Evolutionary conservation across 768 basidiomycete species (phyloP), one percentile per base, ranked within the genome.

Genomic region (Royoungia palumana): DNA sequence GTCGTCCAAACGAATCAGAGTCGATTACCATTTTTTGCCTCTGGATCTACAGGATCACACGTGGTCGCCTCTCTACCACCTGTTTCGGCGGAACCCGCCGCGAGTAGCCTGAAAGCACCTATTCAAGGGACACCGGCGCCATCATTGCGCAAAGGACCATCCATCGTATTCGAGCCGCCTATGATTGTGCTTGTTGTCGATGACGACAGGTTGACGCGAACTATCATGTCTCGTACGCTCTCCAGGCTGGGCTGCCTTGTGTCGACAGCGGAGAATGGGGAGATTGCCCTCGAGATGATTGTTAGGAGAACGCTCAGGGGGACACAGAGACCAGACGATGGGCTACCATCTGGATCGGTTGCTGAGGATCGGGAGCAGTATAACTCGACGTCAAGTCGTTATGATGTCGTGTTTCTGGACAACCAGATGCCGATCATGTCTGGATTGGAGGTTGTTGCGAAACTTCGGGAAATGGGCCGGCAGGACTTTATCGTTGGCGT

Each of bases 351-450:
- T 20, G 43, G 40, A 34, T 35, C 35, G n/a, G 36, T 7, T 12
- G 12, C 34, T 14, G 48, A 28, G 35, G 24, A 48, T 35, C 35
- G n/a, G 20, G n/a, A 22, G 28, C 37, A 35, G 35, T 36, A 41
- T 0, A 17, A 53, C 1, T 6, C 41, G n/a, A n/a, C 17, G 27
- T 35, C 39, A 13, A 9, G 47, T 25, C 25, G 49, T 5, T 77
- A 68, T 45, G 78, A 78, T 44, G 67, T 77, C 10, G 68, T 78
- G 20, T 81, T 82, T 63, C 62, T 83, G 55, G 75, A 81, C 53
- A 93, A 94, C 64, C 89, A 91, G 67, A 92, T 92, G 87, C 86
- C 85, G 9, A 71, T 89, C 17, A 75, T 89, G 74, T 84, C 84
- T 52, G 92, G 92, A 14, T 61, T 89, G 38, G 79, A 82, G 49